Conservation (phyloP, 768 basidiomycete genomes). For the Agrocybe pediades region DNA sequence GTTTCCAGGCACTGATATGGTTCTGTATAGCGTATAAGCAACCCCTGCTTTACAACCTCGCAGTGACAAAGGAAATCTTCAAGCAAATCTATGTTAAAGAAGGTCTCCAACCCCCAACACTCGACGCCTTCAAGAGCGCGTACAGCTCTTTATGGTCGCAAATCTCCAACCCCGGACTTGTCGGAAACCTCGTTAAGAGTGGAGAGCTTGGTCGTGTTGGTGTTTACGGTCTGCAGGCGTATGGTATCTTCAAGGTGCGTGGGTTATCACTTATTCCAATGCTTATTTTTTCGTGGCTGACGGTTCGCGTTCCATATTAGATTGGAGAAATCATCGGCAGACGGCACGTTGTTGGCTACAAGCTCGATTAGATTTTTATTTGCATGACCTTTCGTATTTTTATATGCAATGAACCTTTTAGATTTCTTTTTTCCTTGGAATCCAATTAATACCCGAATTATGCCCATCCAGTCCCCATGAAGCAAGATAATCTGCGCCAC, state of each 20-base stretch:
- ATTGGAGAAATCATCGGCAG: slow-evolving; percentile 89
- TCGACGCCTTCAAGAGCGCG: slow-evolving; percentile 53
- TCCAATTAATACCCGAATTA: no score
- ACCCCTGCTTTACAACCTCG: slow-evolving; percentile 77
- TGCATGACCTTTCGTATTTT: neutral
- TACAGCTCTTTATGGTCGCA: slow-evolving; percentile 70
- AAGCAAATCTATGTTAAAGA: slow-evolving; percentile 78
- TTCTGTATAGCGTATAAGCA: slow-evolving; percentile 61
- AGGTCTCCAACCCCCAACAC: slow-evolving; percentile 68
- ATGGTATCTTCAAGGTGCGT: slow-evolving; percentile 84
- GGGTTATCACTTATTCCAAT: neutral
- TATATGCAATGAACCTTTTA: neutral
- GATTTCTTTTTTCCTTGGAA: neutral
- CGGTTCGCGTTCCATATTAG: slow-evolving; percentile 30
- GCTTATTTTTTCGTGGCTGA: neutral
- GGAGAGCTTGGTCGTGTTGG: slow-evolving; percentile 72
- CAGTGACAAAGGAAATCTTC: slow-evolving; percentile 72
- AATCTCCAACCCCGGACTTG: slow-evolving; percentile 57
- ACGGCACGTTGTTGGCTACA: slow-evolving; percentile 79
- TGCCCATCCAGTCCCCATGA: no score
- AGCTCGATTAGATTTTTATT: slow-evolving; percentile 32
- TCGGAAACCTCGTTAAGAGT: slow-evolving; percentile 56
- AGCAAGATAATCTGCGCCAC: no score
- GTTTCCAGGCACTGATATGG: neutral
- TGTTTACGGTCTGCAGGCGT: slow-evolving; percentile 83